These are phyloP conservation scores for Epichloe sylvatica DNA, from an alignment of 2,329 filamentous ascomycete species.

Conservation along the genomic window DNA sequence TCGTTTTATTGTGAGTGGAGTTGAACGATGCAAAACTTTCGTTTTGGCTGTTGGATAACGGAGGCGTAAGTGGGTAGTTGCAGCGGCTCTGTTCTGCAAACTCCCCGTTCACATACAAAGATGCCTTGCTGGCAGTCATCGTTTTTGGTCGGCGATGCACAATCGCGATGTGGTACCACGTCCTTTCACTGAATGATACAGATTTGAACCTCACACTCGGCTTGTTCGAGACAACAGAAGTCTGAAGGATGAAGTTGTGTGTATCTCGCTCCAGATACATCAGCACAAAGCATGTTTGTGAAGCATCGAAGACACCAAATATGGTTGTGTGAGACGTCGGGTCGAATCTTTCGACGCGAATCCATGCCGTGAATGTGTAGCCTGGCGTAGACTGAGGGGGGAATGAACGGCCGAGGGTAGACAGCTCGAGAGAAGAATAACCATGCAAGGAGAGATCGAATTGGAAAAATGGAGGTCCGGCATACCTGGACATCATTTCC, in stretches of 20 bases:
- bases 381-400: conserved; percentile 73
- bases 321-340: conserved; percentile 76
- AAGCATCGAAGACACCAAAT: conserved; percentile 86
- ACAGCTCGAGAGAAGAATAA: conserved; percentile 78
- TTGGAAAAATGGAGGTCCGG: conserved; percentile 72
- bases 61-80: conserved; percentile 68
- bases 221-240: conserved; percentile 70
- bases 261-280: conserved; percentile 91
- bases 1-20: conserved; percentile 40
- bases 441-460: conserved; percentile 85
- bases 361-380: conserved; percentile 84
- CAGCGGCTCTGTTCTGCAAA: conserved; percentile 87
- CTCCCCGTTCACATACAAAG: conserved; percentile 82
- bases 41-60: conserved; percentile 44
- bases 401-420: conserved; percentile 72
- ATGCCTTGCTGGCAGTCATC: conserved; percentile 64
- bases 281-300: conserved; percentile 84
- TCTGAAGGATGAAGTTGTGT: conserved; percentile 88
- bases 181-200: conserved; percentile 56
- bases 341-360: conserved; percentile 80
- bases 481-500: conserved; percentile 58
- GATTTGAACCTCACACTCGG: conserved; percentile 92
- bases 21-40: conserved; percentile 60
- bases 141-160: conserved; percentile 71
- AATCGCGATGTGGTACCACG: conserved; percentile 88